Percentiles rank a stretch among this genome's conserved stretches.
phyloP scores from a whole-genome alignment of 2,329 filamentous ascomycete genomes.

The Monosporascus sp. region DNA sequence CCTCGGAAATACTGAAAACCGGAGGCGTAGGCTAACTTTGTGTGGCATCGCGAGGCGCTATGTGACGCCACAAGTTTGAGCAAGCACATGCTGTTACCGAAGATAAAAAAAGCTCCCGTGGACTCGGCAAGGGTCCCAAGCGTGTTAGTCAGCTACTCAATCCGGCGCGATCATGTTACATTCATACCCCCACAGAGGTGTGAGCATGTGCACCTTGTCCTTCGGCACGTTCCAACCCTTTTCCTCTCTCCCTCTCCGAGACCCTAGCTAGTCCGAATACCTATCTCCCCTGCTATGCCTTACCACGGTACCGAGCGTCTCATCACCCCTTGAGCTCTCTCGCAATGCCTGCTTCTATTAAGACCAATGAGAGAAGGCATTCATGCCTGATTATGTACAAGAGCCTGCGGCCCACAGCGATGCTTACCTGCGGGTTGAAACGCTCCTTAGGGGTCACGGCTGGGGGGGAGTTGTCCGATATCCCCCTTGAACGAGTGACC shows the following conservation, averaged over 20 bases:
- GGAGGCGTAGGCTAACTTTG: neutral
- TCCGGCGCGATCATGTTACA: conserved; percentile 22
- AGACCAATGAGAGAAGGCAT: neutral
- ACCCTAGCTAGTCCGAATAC: conserved; percentile 10
- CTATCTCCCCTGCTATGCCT: conserved; percentile 1
- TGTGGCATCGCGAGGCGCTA: conserved; percentile 1
- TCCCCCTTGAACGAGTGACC: neutral
- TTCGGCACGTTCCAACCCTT: conserved; percentile 26
- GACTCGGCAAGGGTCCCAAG: neutral
- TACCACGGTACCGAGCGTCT: neutral
- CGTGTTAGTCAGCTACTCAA: conserved; percentile 10
- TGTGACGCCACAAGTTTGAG: conserved; percentile 15
- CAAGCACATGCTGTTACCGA: conserved; percentile 2
- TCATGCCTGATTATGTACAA: neutral
- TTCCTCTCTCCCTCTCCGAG: conserved; percentile 14
- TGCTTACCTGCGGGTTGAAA: neutral
- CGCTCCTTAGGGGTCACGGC: neutral
- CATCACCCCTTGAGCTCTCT: neutral
- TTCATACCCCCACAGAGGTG: conserved; percentile 10
- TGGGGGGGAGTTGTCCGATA: neutral
- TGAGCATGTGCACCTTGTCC: conserved; percentile 18
- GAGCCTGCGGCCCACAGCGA: neutral
- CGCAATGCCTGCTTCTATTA: neutral
- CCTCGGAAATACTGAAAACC: neutral
- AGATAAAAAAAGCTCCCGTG: conserved; percentile 3